Evolutionary conservation across 306 rosid species (phyloP).

Genomic region (Vigna angularis): DNA sequence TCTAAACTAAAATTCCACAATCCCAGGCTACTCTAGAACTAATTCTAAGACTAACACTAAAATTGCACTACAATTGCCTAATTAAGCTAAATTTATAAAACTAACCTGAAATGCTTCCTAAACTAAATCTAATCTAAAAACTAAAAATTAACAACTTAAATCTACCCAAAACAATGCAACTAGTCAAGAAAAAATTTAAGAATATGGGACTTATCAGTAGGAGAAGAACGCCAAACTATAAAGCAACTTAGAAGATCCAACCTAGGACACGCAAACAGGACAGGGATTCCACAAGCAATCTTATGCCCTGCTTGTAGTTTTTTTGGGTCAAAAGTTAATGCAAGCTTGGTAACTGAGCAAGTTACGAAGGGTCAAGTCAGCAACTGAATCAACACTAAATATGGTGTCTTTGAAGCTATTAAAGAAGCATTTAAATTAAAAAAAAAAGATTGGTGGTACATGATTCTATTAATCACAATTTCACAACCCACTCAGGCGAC

Average conservation of each 20-base stretch:
- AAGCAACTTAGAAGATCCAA: background rate
- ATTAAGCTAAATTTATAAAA: too few species aligned
- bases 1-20: too few species aligned
- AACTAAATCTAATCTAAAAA: too few species aligned
- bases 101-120: too few species aligned
- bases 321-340: background rate
- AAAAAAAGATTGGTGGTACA: background rate
- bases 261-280: background rate
- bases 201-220: too few species aligned
- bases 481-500: constrained; percentile 40
- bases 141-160: too few species aligned
- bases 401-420: background rate
- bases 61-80: too few species aligned
- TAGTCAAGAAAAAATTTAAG: too few species aligned
- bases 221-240: background rate
- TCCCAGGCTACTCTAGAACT: too few species aligned
- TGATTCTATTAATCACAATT: constrained; percentile 37
- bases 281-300: background rate
- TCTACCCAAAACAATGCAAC: too few species aligned
- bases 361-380: background rate
- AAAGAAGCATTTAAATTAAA: constrained; percentile 15
- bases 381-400: constrained; percentile 19
- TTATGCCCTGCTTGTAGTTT: background rate
- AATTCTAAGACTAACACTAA: too few species aligned
- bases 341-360: constrained; percentile 17